Evolutionary conservation across 805 yeast species (phyloP).

Genomic region (Suhomyces pyralidae): DNA sequence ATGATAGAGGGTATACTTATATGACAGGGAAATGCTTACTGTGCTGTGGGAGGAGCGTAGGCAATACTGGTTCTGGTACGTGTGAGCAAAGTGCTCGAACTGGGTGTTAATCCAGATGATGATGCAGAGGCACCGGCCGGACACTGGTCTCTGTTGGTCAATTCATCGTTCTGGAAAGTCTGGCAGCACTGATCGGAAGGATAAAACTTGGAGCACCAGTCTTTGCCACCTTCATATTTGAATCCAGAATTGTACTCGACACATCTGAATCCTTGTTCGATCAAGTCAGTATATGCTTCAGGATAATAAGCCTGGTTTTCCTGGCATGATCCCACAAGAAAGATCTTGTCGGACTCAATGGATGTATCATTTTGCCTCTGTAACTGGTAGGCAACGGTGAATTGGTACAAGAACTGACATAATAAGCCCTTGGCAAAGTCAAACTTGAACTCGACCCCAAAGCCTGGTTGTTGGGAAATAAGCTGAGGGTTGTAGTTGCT

Average conservation of each 20-base stretch:
- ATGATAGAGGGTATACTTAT: neutral
- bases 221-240: constrained; percentile 14
- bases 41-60: neutral
- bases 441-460: constrained; percentile 16
- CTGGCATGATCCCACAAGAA: constrained; percentile 16
- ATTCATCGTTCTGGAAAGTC: constrained; percentile 10
- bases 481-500: constrained; percentile 11
- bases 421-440: constrained; percentile 12
- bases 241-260: constrained; percentile 16
- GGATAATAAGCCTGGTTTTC: constrained; percentile 11
- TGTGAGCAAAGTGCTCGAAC: neutral
- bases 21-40: neutral
- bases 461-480: constrained; percentile 11
- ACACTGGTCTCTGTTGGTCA: constrained; percentile 9
- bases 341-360: constrained; percentile 14
- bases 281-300: constrained; percentile 7
- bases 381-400: constrained; percentile 15
- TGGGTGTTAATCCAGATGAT: neutral
- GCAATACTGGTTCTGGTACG: neutral
- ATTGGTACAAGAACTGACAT: constrained; percentile 16
- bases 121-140: constrained; percentile 3
- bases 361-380: constrained; percentile 3
- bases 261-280: constrained; percentile 14
- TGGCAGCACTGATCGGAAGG: constrained; percentile 13
- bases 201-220: constrained; percentile 17